Evolutionary conservation across 176 grass and related monocot species (phyloP).

Genomic region (Aegilops longissima): DNA sequence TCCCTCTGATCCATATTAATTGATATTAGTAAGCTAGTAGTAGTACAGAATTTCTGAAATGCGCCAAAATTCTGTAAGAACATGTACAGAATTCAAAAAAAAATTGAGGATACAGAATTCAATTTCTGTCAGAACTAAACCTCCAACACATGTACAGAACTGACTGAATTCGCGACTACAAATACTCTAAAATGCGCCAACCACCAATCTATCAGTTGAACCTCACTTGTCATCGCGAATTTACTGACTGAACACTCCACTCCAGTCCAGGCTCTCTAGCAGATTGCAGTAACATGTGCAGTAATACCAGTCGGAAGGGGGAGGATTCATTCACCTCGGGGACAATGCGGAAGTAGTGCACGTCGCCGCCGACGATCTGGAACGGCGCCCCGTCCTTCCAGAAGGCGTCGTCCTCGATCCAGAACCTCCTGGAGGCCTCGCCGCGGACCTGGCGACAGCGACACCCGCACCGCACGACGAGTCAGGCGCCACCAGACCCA

Average conservation of each 20-base stretch:
- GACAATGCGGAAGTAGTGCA: conserved; percentile 92
- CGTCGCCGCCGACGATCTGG: conserved; percentile 86
- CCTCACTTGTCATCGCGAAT: background rate
- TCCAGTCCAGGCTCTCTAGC: background rate
- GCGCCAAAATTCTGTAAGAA: too few species aligned
- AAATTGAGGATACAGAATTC: too few species aligned
- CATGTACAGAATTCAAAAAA: too few species aligned
- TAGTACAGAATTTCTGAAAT: too few species aligned
- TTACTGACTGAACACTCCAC: background rate
- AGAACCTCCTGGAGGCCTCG: conserved; percentile 50
- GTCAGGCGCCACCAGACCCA: background rate
- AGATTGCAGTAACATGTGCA: background rate
- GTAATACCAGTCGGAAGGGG: background rate
- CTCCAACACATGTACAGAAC: background rate
- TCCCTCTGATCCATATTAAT: too few species aligned
- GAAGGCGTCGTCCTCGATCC: conserved; percentile 80
- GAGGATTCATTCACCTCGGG: conserved; percentile 56
- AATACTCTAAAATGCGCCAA: background rate
- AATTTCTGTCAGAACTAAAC: background rate
- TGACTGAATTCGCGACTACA: background rate
- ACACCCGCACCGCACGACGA: background rate
- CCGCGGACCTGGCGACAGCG: background rate
- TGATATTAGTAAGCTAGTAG: too few species aligned
- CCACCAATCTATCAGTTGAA: background rate
- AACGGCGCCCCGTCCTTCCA: conserved; percentile 70